Percentiles rank a stretch among this genome's conserved stretches.
These are phyloP conservation scores for Rhodosorus marinus DNA, from an alignment of 23 red algal genomes.

Conservation along the genomic window DNA sequence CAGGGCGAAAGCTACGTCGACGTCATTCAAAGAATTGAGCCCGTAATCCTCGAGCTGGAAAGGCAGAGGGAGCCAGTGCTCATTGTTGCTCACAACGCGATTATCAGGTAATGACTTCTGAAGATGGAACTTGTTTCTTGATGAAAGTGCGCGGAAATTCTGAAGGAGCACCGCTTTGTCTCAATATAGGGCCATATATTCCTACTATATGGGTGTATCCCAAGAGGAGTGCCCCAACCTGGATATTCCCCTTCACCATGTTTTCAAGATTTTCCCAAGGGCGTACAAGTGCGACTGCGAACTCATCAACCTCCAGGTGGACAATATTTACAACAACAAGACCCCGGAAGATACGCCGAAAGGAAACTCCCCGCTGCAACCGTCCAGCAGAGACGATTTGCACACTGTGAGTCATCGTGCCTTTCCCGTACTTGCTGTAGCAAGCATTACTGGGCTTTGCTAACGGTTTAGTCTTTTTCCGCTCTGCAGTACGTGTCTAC, in stretches of 20 bases:
- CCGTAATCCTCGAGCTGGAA: slow-evolving; percentile 92
- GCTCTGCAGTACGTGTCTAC: too few relatives aligned
- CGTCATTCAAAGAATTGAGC: slow-evolving; percentile 81
- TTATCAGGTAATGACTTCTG: too few relatives aligned
- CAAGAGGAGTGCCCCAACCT: slow-evolving; percentile 73
- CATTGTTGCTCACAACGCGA: slow-evolving; percentile 98
- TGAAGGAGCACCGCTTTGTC: background rate
- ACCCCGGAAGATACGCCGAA: slow-evolving; percentile 21
- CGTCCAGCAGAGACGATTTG: too few relatives aligned
- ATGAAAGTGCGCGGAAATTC: background rate
- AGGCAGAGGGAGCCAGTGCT: slow-evolving; percentile 67
- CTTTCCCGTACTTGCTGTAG: too few relatives aligned
- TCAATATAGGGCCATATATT: slow-evolving; percentile 62
- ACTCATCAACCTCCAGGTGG: too few relatives aligned
- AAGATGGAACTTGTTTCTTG: too few relatives aligned
- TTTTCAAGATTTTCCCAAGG: slow-evolving; percentile 60
- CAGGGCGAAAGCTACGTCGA: slow-evolving; percentile 90
- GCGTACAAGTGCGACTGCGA: slow-evolving; percentile 75
- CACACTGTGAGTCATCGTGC: too few relatives aligned
- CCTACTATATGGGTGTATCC: slow-evolving; percentile 54
- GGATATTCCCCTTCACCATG: slow-evolving; percentile 84
- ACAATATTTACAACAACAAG: slow-evolving; percentile 35
- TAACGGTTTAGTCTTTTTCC: too few relatives aligned
- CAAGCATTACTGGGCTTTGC: too few relatives aligned
- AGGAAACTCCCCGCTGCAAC: too few relatives aligned